Evolutionary conservation across 148 eudicot genomes (phyloP).

Genomic region (Drosera capensis): DNA sequence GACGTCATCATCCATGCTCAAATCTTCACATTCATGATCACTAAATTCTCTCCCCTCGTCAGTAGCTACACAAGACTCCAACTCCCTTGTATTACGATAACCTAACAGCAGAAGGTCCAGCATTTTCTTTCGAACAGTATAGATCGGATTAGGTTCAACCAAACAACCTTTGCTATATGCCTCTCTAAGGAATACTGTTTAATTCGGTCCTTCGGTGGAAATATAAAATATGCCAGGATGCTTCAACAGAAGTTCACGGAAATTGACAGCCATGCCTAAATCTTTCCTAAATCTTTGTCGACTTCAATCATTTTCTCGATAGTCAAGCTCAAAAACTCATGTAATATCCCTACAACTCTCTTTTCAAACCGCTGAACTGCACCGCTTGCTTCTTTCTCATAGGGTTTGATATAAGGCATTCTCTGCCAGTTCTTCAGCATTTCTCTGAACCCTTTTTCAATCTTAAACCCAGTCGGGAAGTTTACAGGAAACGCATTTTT

Average conservation of each 20-base stretch:
- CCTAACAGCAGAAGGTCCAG: slow-evolving; percentile 45
- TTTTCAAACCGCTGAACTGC: slow-evolving; percentile 62
- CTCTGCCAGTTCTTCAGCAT: slow-evolving; percentile 67
- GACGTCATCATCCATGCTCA: too few relatives aligned
- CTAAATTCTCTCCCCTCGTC: slow-evolving; percentile 10
- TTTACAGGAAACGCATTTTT: slow-evolving; percentile 64
- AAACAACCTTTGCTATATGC: slow-evolving; percentile 43
- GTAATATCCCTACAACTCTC: slow-evolving; percentile 53
- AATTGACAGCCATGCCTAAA: slow-evolving; percentile 51
- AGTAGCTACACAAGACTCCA: slow-evolving; percentile 13
- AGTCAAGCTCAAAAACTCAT: slow-evolving; percentile 66
- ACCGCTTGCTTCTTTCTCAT: slow-evolving; percentile 42
- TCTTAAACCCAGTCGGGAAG: slow-evolving; percentile 60
- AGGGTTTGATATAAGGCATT: slow-evolving; percentile 56
- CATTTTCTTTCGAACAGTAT: slow-evolving; percentile 55
- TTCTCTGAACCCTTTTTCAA: slow-evolving; percentile 47
- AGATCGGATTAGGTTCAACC: slow-evolving; percentile 26
- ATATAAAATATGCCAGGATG: slow-evolving; percentile 69
- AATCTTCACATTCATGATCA: not conserved
- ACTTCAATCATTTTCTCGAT: slow-evolving; percentile 56
- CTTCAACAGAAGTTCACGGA: slow-evolving; percentile 51
- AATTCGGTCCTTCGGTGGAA: slow-evolving; percentile 40
- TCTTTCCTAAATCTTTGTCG: slow-evolving; percentile 58
- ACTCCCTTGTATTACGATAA: slow-evolving; percentile 30
- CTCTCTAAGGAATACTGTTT: slow-evolving; percentile 52